These are phyloP conservation scores for Linnemannia zychae DNA, from an alignment of 192 early-diverging fungal genomes.

Conservation along the genomic window DNA sequence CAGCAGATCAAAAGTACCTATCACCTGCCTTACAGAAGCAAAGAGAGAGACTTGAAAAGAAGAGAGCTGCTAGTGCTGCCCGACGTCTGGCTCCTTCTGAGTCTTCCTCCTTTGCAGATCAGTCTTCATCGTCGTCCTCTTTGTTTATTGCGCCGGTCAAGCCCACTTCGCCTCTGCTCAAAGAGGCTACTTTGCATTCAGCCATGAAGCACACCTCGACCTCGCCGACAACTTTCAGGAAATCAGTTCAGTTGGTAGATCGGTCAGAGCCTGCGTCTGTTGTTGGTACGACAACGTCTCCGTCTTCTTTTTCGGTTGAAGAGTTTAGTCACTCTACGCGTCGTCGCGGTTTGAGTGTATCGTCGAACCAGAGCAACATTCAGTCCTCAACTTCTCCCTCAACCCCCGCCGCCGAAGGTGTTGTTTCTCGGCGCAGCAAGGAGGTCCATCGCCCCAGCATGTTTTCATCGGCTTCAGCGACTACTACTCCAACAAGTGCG, in stretches of 20 bases:
- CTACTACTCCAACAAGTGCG: neutral
- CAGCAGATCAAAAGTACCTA: conserved; percentile 29
- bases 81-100: conserved; percentile 14
- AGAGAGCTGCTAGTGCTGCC: conserved; percentile 24
- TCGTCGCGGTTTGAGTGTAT: conserved; percentile 17
- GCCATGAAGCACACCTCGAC: conserved; percentile 12
- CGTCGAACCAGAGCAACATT: neutral
- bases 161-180: conserved; percentile 12
- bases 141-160: neutral
- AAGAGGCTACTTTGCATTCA: neutral
- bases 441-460: conserved; percentile 21
- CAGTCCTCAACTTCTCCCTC: neutral
- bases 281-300: neutral
- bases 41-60: conserved; percentile 45
- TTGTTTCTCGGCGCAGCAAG: conserved; percentile 37
- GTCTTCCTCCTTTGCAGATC: neutral
- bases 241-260: conserved; percentile 8
- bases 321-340: conserved; percentile 14
- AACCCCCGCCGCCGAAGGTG: conserved; percentile 5
- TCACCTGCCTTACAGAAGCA: conserved; percentile 46
- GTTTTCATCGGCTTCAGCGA: neutral
- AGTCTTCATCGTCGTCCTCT: neutral
- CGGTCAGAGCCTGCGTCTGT: neutral
- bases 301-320: neutral
- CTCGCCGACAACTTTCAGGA: conserved; percentile 11